phyloP scores from a whole-genome alignment of 441 rosid genomes.

The Cnidoscolus chayamansa region DNA sequence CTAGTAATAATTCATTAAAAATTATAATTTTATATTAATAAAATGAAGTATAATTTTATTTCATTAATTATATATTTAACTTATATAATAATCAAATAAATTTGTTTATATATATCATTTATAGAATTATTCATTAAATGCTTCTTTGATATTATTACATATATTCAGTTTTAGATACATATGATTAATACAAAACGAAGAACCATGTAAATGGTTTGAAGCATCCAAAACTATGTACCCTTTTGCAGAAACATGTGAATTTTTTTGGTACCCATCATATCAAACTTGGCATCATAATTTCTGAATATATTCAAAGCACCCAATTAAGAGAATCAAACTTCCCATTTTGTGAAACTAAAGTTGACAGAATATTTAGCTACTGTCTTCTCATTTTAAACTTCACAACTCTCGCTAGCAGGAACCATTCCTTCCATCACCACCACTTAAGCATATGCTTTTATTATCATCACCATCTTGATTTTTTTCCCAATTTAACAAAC shows the following conservation, averaged over 20 bases:
- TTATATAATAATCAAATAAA: no score
- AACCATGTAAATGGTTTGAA: not conserved
- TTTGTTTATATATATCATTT: no score
- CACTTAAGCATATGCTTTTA: not conserved
- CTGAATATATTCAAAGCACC: not conserved
- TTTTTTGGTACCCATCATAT: not conserved
- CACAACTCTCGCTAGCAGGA: not conserved
- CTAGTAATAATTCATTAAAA: no score
- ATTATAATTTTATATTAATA: no score
- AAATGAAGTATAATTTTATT: no score
- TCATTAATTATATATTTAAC: no score
- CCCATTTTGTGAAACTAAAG: constrained; percentile 5
- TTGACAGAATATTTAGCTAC: constrained; percentile 9
- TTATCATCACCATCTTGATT: no score
- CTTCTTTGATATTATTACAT: no score
- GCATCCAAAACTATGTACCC: not conserved
- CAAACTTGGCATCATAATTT: not conserved
- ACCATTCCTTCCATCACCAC: not conserved
- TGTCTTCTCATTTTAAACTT: not conserved
- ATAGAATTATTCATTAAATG: no score
- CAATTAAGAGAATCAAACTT: not conserved
- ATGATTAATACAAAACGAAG: not conserved
- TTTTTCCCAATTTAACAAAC: no score
- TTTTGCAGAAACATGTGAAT: not conserved
- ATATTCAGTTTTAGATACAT: no score